Percentiles rank a stretch among this genome's conserved stretches.
Evolutionary conservation across 305 asterid species (phyloP).

Genomic region (Fraxinus floribunda): DNA sequence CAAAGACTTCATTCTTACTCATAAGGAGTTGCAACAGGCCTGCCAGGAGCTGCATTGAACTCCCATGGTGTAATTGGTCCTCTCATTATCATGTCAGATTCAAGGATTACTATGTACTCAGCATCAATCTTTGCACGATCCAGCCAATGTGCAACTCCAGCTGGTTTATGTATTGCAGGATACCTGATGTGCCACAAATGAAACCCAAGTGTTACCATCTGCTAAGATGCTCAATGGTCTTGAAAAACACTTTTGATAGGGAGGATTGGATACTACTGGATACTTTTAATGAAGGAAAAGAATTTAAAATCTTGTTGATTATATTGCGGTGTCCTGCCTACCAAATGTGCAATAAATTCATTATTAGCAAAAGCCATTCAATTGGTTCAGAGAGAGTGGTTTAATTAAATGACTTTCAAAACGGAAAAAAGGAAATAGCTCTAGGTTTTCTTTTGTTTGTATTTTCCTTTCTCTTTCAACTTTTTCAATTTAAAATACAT

Average conservation of each 20-base stretch:
- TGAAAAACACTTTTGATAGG: not conserved
- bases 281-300: not conserved
- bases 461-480: not conserved
- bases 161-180: constrained; percentile 97
- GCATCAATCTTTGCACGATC: constrained; percentile 86
- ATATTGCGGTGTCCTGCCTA: not conserved
- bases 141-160: constrained; percentile 88
- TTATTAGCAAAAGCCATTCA: not conserved
- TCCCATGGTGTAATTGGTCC: constrained; percentile 97
- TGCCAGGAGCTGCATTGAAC: constrained; percentile 69
- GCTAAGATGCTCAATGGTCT: not conserved
- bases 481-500: not conserved
- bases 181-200: constrained; percentile 55
- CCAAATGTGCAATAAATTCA: not conserved
- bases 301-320: not conserved
- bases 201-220: constrained; percentile 6
- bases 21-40: constrained; percentile 90
- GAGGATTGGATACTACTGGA: not conserved
- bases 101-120: constrained; percentile 79
- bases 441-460: not conserved
- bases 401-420: not conserved
- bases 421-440: not conserved
- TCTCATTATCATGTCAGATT: constrained; percentile 94
- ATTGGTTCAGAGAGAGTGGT: not conserved
- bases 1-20: constrained; percentile 50